phyloP scores from a whole-genome alignment of 1,284 basidiomycete species.

The Moesziomyces antarcticus region DNA sequence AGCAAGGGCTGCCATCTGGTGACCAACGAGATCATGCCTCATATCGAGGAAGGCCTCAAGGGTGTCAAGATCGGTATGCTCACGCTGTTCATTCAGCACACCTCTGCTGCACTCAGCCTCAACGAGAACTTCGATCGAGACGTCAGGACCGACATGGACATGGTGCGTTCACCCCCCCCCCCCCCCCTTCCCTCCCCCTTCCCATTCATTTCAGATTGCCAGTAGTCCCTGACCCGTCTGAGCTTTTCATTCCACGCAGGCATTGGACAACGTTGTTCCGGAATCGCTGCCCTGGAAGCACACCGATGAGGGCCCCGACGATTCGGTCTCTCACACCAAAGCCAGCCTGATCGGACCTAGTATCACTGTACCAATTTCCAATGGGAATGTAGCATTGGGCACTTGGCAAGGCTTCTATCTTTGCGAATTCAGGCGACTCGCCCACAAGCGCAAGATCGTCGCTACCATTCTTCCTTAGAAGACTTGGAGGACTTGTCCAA shows the following conservation, averaged over 20 bases:
- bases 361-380: slow-evolving; percentile 84
- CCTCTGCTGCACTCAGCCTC: slow-evolving; percentile 85
- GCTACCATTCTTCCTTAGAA: slow-evolving; percentile 77
- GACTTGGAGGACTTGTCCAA: no score
- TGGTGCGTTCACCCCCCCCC: slow-evolving; percentile 52
- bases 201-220: no score
- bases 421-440: slow-evolving; percentile 78
- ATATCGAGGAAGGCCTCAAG: slow-evolving; percentile 80
- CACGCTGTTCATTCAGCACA: slow-evolving; percentile 80
- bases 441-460: slow-evolving; percentile 78
- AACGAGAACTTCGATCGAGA: slow-evolving; percentile 86
- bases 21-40: slow-evolving; percentile 78
- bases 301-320: slow-evolving; percentile 77
- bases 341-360: slow-evolving; percentile 83
- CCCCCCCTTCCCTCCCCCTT: background rate
- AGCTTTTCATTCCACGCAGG: slow-evolving; percentile 67
- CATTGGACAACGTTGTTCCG: slow-evolving; percentile 80
- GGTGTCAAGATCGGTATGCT: slow-evolving; percentile 63
- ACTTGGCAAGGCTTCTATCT: slow-evolving; percentile 90
- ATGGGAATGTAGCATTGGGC: slow-evolving; percentile 82
- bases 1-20: slow-evolving; percentile 80
- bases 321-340: slow-evolving; percentile 81
- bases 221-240: no score
- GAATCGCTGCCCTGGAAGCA: slow-evolving; percentile 87
- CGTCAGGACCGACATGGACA: slow-evolving; percentile 71